Percentiles rank a stretch among this genome's conserved stretches.
These are phyloP conservation scores for Podaxis sp. DNA, from an alignment of 768 basidiomycete genomes.

Conservation along the genomic window DNA sequence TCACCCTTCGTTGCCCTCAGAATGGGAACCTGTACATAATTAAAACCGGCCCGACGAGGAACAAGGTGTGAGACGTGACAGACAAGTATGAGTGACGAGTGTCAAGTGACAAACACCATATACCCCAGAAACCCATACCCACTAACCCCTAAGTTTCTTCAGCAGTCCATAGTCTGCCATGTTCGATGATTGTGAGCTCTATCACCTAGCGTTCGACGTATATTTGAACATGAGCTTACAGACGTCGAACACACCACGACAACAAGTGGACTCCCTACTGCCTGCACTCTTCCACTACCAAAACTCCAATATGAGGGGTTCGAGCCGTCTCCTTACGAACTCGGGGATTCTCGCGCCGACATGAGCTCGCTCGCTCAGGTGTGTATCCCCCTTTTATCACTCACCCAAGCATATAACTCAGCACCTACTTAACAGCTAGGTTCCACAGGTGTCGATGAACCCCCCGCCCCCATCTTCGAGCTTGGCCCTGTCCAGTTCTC, in stretches of 20 bases:
- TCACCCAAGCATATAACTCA: neutral
- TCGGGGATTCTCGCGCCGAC: conserved; percentile 44
- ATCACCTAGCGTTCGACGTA: conserved; percentile 6
- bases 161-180: conserved; percentile 29
- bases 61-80: conserved; percentile 8
- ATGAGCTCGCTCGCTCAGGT: conserved; percentile 32
- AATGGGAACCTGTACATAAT: neutral
- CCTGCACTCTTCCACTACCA: conserved; percentile 38
- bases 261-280: conserved; percentile 33
- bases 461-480: conserved; percentile 66
- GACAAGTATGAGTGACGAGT: neutral
- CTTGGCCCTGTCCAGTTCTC: conserved; percentile 87
- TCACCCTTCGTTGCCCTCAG: neutral
- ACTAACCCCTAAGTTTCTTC: conserved; percentile 4
- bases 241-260: conserved; percentile 83
- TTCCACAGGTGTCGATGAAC: conserved; percentile 33
- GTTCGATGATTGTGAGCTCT: conserved; percentile 64
- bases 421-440: conserved; percentile 15
- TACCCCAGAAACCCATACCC: neutral
- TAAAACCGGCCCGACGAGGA: conserved; percentile 4
- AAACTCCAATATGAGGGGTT: conserved; percentile 84
- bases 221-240: conserved; percentile 25
- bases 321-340: conserved; percentile 63
- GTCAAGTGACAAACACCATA: neutral
- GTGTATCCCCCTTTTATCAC: conserved; percentile 8